These are phyloP conservation scores for Closterium sp. DNA, from an alignment of 139 green algal species.

Conservation along the genomic window DNA sequence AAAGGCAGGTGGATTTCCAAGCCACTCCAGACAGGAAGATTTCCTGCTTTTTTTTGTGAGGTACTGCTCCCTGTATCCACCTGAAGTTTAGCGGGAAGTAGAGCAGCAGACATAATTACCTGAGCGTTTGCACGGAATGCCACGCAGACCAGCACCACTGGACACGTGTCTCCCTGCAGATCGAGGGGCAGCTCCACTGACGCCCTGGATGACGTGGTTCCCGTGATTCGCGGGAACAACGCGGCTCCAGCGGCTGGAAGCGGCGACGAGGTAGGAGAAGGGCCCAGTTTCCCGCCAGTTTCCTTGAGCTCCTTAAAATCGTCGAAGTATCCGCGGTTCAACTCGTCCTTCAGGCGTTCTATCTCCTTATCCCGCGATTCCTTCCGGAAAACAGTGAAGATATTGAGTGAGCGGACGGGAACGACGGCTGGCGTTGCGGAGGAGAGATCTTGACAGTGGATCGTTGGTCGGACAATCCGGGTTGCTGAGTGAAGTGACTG, in stretches of 20 bases:
- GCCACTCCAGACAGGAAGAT: too few species aligned
- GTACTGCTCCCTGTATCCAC: too few species aligned
- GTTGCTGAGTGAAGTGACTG: neutral
- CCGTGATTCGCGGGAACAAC: neutral
- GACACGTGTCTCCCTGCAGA: neutral
- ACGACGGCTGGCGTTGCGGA: neutral
- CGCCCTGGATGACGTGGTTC: neutral
- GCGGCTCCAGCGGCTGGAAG: slow-evolving; percentile 1
- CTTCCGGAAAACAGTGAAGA: neutral
- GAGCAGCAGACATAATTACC: neutral
- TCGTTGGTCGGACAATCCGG: neutral
- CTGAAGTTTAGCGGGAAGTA: too few species aligned
- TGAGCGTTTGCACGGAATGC: neutral
- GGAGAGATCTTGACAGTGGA: neutral
- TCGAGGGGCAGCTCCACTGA: neutral
- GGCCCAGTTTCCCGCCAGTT: slow-evolving; percentile 26
- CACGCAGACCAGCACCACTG: neutral
- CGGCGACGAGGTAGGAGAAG: neutral
- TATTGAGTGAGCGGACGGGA: neutral
- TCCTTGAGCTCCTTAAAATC: slow-evolving; percentile 48
- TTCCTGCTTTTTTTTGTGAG: too few species aligned
- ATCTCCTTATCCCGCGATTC: neutral
- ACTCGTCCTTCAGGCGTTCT: slow-evolving; percentile 17
- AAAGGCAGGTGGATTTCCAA: neutral
- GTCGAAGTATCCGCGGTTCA: slow-evolving; percentile 49